Base-by-base conservation (phyloP, 768 basidiomycete species). In the Mycena crocata region DNA sequence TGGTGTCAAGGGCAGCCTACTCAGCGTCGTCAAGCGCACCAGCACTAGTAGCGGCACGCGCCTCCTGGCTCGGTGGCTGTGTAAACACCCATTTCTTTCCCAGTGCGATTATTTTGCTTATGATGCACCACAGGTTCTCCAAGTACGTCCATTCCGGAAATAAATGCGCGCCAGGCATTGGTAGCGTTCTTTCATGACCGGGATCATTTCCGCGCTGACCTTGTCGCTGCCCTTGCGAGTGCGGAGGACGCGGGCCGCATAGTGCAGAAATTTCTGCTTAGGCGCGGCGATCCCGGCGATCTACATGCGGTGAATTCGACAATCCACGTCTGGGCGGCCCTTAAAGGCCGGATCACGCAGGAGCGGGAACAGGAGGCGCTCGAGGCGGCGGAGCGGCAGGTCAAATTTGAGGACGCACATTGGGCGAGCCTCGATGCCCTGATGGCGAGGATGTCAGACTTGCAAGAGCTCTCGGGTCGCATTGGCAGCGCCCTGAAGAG, bases 31-130 rank as follows among this genome's bases (percentile, higher is more conserved):
- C 61, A 94, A 91, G 73, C 85, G 92, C 49, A 96, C 95, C 0
- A 81, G 86, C 10, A 95, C 95, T 1, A 88, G 81, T 50, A 88
- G 94, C 62, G 95, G 95, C 2, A 88, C 90, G 26, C 87, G 95
- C 26, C 82, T 93, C 30, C 84, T 96, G 23, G 78, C 86, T 15
- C 85, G 94, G 69, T 92, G 91, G 88, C 80, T 96, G 42, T 93
- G 94, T 95, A 79, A 72, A 87, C 48, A 77, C 72, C 87, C 54
- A 35, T 83, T 82, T 80, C 70, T 84, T 31, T 83, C 82, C 76
- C 76, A 17, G 44, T 50, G 32, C 60, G n/a, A n/a, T n/a, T n/a
- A n/a, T n/a, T n/a, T 71, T 54, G 69, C 66, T 63, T 34, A 70
- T 62, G 48, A 49, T 35, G 2, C 31, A 51, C 62, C 24, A n/a